Evolutionary conservation across 768 basidiomycete genomes (phyloP), one percentile per base, ranked within the genome.

Genomic region (Agrocybe chaxingu): DNA sequence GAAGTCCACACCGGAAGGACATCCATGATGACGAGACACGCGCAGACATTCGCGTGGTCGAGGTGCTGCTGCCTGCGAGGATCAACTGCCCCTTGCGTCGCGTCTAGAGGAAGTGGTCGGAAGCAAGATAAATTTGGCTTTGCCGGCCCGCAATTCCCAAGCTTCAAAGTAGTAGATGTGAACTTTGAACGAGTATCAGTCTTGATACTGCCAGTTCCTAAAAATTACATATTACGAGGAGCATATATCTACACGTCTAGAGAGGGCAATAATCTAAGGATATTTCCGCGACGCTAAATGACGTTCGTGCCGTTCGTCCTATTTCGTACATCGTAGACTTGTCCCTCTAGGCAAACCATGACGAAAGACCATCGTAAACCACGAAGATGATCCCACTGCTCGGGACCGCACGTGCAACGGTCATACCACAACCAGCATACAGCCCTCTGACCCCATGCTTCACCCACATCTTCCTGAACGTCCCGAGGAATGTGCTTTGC

Each of bases 381-480:
- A 92, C 71, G 65, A 98, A 98, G 48, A 98, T 93, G 49, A 98
- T 78, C 4, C 90, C 95, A 63, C 89, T 92, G 63, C 89, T 92
- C 7, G 93, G 93, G 47, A 94, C 83, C 6, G 87, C 83, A 50
- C 93, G 75, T 38, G 84, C 80, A 12, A 92, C 85, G 0, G 95
- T 98, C 64, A 98, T 84, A 8, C 93, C 94, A 63, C 90, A 93
- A 0, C 96, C 96, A 19, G 91, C 88, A 68, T 98, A 98, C 58
- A 97, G 66, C 2, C 95, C 96, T 41, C 76, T 76, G 6, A 97
- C 55, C 2, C 96, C 96, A 64, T 88, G 81, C 13, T 78, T 79
- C 37, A 64, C 66, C 64, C 87, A 96, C 75, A 97, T 82, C 57
- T 82, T 81, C 59, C 64, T 76, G 33, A 81, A 84, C 45, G 83